phyloP scores from a whole-genome alignment of 129 eudicot genomes.

The carrot (Daucus carota) region DH1_v3.0 NC_030381.2:38129501-38130000 shows the following conservation, averaged over 20 bases:
- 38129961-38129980: neutral
- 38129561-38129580: no score
- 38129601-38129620: neutral
- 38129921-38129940: neutral
- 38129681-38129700: neutral
- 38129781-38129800: neutral
- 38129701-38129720: slow-evolving; percentile 1
- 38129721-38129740: neutral
- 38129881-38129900: neutral
- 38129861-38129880: neutral
- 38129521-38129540: neutral
- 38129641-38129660: neutral
- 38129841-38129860: neutral
- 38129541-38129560: neutral
- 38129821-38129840: neutral
- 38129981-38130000: neutral
- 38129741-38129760: neutral
- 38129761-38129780: neutral
- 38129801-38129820: neutral
- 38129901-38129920: neutral
- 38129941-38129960: neutral
- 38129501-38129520: neutral
- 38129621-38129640: no score
- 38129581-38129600: neutral
- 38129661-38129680: neutral